phyloP scores from a whole-genome alignment of 2,329 filamentous ascomycete genomes.

The Fusarium buharicum region DNA sequence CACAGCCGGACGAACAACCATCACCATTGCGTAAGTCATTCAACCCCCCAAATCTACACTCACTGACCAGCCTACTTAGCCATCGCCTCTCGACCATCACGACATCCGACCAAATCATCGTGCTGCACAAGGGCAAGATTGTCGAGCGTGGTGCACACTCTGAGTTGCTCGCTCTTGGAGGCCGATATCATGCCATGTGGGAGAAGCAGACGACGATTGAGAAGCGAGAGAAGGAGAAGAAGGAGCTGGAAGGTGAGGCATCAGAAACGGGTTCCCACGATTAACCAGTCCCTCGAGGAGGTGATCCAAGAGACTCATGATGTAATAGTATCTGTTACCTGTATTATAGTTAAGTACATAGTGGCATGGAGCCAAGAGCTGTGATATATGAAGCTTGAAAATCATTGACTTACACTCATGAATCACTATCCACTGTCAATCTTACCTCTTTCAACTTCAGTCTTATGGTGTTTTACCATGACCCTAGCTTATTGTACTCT shows the following conservation, averaged over 20 bases:
- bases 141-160: slow-evolving; percentile 62
- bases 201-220: slow-evolving; percentile 59
- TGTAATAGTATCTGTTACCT: slow-evolving; percentile 3
- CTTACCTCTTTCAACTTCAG: not conserved
- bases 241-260: slow-evolving; percentile 42
- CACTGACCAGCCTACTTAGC: slow-evolving; percentile 43
- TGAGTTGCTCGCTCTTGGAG: slow-evolving; percentile 56
- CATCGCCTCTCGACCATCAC: slow-evolving; percentile 69
- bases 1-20: slow-evolving; percentile 61
- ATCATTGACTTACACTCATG: not conserved
- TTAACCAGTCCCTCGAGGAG: not conserved
- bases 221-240: slow-evolving; percentile 49
- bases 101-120: slow-evolving; percentile 64
- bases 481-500: no score
- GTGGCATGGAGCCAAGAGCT: not conserved
- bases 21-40: slow-evolving; percentile 59
- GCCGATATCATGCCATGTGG: slow-evolving; percentile 65
- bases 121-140: slow-evolving; percentile 62
- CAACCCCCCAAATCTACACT: not conserved
- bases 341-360: not conserved
- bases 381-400: not conserved
- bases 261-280: slow-evolving; percentile 23
- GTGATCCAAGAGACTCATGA: not conserved
- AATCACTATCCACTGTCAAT: not conserved
- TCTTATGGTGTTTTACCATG: not conserved